phyloP scores from a whole-genome alignment of 345 rosid species.

The Turnera subulata region DNA sequence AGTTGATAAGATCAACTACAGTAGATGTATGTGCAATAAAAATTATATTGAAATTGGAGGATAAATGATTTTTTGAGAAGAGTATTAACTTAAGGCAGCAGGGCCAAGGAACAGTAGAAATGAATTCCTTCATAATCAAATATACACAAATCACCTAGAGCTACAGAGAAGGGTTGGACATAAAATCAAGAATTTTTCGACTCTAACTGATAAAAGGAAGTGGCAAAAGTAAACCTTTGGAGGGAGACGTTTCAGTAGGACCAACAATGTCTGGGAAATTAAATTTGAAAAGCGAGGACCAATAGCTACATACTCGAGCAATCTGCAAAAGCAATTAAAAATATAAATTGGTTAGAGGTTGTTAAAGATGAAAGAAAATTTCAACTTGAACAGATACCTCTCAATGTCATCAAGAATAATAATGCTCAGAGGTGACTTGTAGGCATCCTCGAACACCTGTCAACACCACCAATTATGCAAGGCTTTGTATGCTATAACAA shows the following conservation, averaged over 20 bases:
- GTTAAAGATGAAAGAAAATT: background rate
- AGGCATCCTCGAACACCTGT: conserved; percentile 98
- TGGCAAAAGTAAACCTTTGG: conserved; percentile 58
- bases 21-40: too few species aligned
- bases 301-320: conserved; percentile 86
- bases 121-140: too few species aligned
- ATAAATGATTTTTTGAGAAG: too few species aligned
- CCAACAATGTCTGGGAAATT: conserved; percentile 83
- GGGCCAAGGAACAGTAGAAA: too few species aligned
- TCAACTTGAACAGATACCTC: conserved; percentile 42
- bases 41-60: too few species aligned
- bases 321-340: conserved; percentile 42
- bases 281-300: conserved; percentile 98
- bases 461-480: conserved; percentile 3
- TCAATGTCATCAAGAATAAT: conserved; percentile 95
- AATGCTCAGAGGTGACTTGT: conserved; percentile 93
- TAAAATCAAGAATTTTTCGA: background rate
- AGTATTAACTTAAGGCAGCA: too few species aligned
- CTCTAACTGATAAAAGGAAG: conserved; percentile 2
- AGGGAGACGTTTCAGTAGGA: conserved; percentile 89
- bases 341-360: background rate
- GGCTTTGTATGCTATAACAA: background rate
- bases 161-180: too few species aligned
- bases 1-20: too few species aligned
- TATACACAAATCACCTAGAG: too few species aligned